These are phyloP conservation scores for Ammopiptanthus mongolicus DNA, from an alignment of 306 rosid genomes.

Conservation along the genomic window DNA sequence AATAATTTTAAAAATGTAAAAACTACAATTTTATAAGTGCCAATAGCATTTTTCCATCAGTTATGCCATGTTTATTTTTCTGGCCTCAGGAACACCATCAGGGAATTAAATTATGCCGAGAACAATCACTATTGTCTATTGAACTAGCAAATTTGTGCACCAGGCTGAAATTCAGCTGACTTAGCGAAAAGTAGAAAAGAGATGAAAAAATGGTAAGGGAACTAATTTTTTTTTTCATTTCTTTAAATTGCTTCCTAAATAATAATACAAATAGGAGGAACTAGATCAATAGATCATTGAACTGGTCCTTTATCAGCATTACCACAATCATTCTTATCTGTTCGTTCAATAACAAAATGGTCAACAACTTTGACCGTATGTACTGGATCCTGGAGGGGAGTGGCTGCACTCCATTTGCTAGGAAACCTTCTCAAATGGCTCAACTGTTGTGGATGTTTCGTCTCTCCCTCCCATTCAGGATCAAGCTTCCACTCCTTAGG, in stretches of 20 bases:
- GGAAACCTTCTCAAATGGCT: slow-evolving; percentile 42
- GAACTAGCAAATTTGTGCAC: neutral
- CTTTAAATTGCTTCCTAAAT: slow-evolving; percentile 25
- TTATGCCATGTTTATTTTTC: too few species aligned
- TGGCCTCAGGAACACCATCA: too few species aligned
- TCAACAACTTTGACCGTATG: slow-evolving; percentile 84
- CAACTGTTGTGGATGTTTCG: slow-evolving; percentile 16
- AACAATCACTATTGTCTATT: neutral
- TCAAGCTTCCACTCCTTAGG: slow-evolving; percentile 55
- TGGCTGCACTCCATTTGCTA: slow-evolving; percentile 57
- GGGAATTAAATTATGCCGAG: too few species aligned
- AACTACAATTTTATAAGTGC: too few species aligned
- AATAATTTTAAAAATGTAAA: too few species aligned
- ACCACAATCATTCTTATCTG: slow-evolving; percentile 30
- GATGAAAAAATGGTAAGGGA: neutral
- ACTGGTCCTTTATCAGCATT: slow-evolving; percentile 33
- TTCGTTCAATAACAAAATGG: slow-evolving; percentile 57
- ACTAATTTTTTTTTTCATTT: slow-evolving; percentile 8
- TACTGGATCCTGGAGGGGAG: slow-evolving; percentile 64
- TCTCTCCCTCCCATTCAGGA: slow-evolving; percentile 42
- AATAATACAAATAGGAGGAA: slow-evolving; percentile 26
- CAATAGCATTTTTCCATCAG: too few species aligned
- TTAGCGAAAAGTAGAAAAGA: neutral
- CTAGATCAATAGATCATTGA: slow-evolving; percentile 46
- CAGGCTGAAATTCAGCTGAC: neutral